Evolutionary conservation across 345 rosid species (phyloP).

Genomic region (Hirschfeldia incana): DNA sequence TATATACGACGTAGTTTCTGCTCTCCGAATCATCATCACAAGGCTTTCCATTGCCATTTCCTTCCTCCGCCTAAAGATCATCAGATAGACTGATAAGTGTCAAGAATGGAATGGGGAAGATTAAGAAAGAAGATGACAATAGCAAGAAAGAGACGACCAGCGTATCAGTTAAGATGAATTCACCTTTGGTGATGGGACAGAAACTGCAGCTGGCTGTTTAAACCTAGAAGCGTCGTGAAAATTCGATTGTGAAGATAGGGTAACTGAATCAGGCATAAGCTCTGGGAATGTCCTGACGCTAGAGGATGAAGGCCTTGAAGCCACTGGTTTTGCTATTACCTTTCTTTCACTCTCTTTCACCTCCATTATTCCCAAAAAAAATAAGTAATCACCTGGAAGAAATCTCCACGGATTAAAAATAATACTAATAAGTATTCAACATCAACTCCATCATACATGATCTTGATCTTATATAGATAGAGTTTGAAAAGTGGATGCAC

Average conservation of each 20-base stretch:
- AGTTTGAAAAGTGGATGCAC: not conserved
- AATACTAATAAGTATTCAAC: not conserved
- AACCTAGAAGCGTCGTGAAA: conserved; percentile 60
- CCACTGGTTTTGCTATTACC: conserved; percentile 78
- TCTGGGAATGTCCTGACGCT: conserved; percentile 67
- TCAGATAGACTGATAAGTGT: conserved; percentile 21
- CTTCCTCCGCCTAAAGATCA: conserved; percentile 33
- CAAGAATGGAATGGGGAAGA: not conserved
- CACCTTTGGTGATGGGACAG: conserved; percentile 54
- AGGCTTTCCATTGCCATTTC: conserved; percentile 31
- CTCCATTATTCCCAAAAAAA: conserved; percentile 54
- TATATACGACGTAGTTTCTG: conserved; percentile 56
- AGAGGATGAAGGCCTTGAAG: conserved; percentile 76
- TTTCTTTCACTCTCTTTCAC: conserved; percentile 64
- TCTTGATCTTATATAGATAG: not conserved
- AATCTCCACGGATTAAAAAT: not conserved
- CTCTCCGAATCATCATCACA: conserved; percentile 49
- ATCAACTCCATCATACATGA: not conserved
- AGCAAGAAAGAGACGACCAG: not conserved
- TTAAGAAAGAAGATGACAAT: conserved; percentile 1
- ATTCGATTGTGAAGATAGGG: conserved; percentile 46
- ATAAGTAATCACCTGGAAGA: conserved; percentile 4
- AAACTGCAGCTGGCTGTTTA: conserved; percentile 47
- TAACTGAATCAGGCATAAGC: conserved; percentile 63
- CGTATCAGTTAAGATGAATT: not conserved